Base-by-base conservation (phyloP, 169 alveolate genomes). In the Eimeria necatrix region DNA sequence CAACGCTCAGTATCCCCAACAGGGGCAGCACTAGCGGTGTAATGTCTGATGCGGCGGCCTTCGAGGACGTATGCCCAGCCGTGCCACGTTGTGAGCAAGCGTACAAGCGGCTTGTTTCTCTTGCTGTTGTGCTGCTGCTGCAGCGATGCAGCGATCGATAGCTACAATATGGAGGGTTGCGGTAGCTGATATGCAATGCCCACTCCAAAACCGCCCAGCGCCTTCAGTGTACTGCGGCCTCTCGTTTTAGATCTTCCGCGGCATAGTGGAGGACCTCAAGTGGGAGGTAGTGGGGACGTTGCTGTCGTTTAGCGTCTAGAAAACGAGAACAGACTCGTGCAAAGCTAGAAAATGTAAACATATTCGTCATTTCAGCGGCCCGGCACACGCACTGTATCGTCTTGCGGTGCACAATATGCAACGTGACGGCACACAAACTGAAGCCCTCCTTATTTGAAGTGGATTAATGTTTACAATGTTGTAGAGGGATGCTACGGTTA, bases 1-100 rank as follows among this genome's bases (percentile, higher is more conserved):
- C 53, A 60, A 83, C 76, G 56, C 76, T 22, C 91, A 52, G 71
- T 83, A 83, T 64, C 49, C 64, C 6, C 76, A 83, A 53, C 74
- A 52, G 24, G 60, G 76, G 49, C 91, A 83, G 76, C 91, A 74
- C 74, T 52, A 56, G 87, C 48, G 64, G 48, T 46, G 0, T 78
- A 32, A 32, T 4, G 46, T 32, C 12, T 10, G 24, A 16, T 4
- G 61, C 32, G 20, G 68, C 20, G 68, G 68, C 68, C 12, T 14
- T 56, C 20, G 68, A 32, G 41, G 41, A 32, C 41, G 41, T 10
- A 56, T 14, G 68, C 68, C 68, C 22, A 56, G 83, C 83, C 52
- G 26, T 32, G 46, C 56, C 83, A 9, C 83, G 26, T 71, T 26
- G 53, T 26, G 26, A 6, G 83, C 14, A 71, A 71, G 8, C 46